phyloP scores from a whole-genome alignment of 2,329 filamentous ascomycete species.

The Calonectria ilicicola region DNA sequence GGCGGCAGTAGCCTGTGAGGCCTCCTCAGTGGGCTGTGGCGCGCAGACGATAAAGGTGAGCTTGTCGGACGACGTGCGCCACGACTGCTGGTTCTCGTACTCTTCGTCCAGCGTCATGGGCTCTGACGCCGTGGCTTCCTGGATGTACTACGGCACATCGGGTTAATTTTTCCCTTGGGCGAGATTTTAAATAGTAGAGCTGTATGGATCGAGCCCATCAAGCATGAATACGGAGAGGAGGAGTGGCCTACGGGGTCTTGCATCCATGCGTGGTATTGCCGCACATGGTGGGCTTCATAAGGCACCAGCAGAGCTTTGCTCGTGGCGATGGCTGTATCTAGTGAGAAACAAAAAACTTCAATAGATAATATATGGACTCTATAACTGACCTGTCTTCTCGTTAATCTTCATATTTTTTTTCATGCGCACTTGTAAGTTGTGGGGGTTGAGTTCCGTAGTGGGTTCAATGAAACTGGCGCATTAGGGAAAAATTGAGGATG shows the following conservation, averaged over 20 bases:
- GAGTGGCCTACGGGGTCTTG: slow-evolving; percentile 73
- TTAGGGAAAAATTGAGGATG: slow-evolving; percentile 14
- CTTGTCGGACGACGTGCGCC: slow-evolving; percentile 86
- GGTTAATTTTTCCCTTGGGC: neutral
- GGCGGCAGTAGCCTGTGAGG: neutral
- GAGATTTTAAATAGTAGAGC: too few relatives aligned
- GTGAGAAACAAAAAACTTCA: neutral
- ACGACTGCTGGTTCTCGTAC: slow-evolving; percentile 90
- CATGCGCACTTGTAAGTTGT: neutral
- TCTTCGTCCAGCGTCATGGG: slow-evolving; percentile 84
- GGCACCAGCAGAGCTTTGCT: slow-evolving; percentile 80
- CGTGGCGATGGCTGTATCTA: slow-evolving; percentile 72
- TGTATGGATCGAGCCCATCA: neutral
- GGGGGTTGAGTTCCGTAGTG: slow-evolving; percentile 24
- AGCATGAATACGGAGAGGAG: neutral
- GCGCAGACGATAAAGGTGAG: slow-evolving; percentile 90
- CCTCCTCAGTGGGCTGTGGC: slow-evolving; percentile 53
- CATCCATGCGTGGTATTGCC: slow-evolving; percentile 92
- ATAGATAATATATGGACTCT: neutral
- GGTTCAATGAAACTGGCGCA: slow-evolving; percentile 15
- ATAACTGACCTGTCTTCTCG: slow-evolving; percentile 54
- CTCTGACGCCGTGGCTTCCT: slow-evolving; percentile 88
- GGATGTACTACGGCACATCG: slow-evolving; percentile 69
- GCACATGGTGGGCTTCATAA: slow-evolving; percentile 85
- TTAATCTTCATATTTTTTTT: slow-evolving; percentile 58